phyloP scores from a whole-genome alignment of 1,284 basidiomycete species.

The Naganishia sp. region DNA sequence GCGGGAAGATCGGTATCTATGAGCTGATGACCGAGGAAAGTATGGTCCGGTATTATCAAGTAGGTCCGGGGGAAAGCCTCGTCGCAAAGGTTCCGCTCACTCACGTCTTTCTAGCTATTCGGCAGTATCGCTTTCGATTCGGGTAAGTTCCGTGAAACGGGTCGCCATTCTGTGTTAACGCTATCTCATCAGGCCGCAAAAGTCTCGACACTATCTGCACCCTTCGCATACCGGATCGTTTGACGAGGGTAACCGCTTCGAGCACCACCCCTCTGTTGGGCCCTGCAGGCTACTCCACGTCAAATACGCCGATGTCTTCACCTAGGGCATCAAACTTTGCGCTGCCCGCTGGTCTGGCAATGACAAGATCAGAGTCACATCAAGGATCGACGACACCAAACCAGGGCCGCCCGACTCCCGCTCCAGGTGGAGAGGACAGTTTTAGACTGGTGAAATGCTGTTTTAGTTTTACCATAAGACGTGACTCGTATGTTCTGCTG shows the following conservation, averaged over 20 bases:
- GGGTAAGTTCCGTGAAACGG: slow-evolving; percentile 57
- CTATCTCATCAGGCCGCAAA: slow-evolving; percentile 56
- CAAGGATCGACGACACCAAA: slow-evolving; percentile 31
- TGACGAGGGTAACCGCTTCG: slow-evolving; percentile 32
- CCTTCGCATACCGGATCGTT: slow-evolving; percentile 66
- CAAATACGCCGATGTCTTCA: slow-evolving; percentile 22
- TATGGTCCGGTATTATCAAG: slow-evolving; percentile 98
- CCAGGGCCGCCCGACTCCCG: slow-evolving; percentile 41
- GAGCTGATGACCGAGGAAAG: slow-evolving; percentile 96
- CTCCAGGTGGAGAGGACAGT: slow-evolving; percentile 60
- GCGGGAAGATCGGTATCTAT: slow-evolving; percentile 90
- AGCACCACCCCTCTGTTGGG: slow-evolving; percentile 29
- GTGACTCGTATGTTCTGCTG: slow-evolving; percentile 68
- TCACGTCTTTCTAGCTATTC: slow-evolving; percentile 57
- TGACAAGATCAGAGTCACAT: slow-evolving; percentile 32
- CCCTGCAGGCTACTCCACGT: slow-evolving; percentile 23
- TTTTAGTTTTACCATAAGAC: slow-evolving; percentile 90
- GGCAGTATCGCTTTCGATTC: slow-evolving; percentile 89
- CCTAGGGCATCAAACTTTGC: slow-evolving; percentile 23
- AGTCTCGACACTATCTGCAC: slow-evolving; percentile 93
- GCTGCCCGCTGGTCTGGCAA: slow-evolving; percentile 17
- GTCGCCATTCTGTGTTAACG: slow-evolving; percentile 31
- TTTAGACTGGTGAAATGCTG: slow-evolving; percentile 80
- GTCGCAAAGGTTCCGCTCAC: neutral
- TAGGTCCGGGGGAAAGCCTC: slow-evolving; percentile 47